Evolutionary conservation across 805 yeast genomes (phyloP).

Genomic region (Nakazawaea molendinolei): DNA sequence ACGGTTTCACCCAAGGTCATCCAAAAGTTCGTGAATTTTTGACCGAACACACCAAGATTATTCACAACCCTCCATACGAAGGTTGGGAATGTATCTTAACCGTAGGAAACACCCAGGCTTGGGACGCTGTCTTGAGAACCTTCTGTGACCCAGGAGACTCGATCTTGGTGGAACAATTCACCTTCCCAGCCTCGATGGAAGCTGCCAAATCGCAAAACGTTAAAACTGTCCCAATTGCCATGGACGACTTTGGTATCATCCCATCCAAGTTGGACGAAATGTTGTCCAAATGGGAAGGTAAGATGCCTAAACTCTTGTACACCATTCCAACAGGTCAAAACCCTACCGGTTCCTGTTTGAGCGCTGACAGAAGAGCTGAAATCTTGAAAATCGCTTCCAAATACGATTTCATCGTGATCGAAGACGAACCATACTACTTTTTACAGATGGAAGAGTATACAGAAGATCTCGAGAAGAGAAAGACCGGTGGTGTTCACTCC

Average conservation of each 20-base stretch:
- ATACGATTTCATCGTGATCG: conserved; percentile 81
- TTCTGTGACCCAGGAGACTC: conserved; percentile 54
- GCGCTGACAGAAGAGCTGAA: conserved; percentile 66
- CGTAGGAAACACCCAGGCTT: conserved; percentile 86
- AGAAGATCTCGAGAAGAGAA: conserved; percentile 25
- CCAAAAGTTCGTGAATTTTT: conserved; percentile 61
- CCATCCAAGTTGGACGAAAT: conserved; percentile 49
- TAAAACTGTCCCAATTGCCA: conserved; percentile 54
- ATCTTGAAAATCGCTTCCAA: conserved; percentile 75
- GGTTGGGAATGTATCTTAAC: conserved; percentile 73
- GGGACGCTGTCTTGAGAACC: conserved; percentile 77
- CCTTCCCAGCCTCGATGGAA: conserved; percentile 71
- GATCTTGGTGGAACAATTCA: conserved; percentile 68
- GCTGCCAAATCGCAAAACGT: conserved; percentile 59
- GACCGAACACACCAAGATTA: conserved; percentile 62
- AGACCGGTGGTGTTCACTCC: conserved; percentile 19
- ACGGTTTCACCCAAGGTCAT: conserved; percentile 82
- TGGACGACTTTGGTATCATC: conserved; percentile 61
- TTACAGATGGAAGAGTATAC: conserved; percentile 85
- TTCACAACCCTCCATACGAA: conserved; percentile 45
- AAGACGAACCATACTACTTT: conserved; percentile 97
- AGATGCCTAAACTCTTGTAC: conserved; percentile 76
- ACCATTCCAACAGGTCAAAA: conserved; percentile 95
- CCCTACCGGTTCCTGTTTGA: conserved; percentile 89
- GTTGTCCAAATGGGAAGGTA: conserved; percentile 53